Evolutionary conservation across 805 yeast species (phyloP).

Genomic region (Teunomyces funiuensis): DNA sequence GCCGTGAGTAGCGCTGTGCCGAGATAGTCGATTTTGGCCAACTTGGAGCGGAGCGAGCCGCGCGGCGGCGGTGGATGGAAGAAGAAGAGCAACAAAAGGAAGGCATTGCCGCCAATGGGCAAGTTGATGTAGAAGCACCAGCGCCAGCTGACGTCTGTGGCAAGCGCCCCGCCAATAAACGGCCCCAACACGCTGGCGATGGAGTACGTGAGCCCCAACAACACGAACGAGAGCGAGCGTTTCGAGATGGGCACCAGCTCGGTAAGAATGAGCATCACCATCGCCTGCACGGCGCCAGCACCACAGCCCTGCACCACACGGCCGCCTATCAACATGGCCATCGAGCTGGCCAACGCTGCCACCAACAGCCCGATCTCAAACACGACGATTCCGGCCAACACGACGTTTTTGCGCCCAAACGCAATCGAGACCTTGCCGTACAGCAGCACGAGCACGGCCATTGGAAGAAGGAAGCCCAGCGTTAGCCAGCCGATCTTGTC

Average conservation of each 20-base stretch:
- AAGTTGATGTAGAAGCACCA: slow-evolving; percentile 75
- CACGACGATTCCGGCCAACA: slow-evolving; percentile 48
- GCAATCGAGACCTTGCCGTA: slow-evolving; percentile 60
- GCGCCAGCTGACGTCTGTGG: slow-evolving; percentile 63
- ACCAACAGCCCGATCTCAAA: slow-evolving; percentile 65
- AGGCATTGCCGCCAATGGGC: slow-evolving; percentile 60
- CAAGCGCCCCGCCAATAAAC: slow-evolving; percentile 63
- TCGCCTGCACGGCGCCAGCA: slow-evolving; percentile 63
- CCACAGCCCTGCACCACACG: slow-evolving; percentile 72
- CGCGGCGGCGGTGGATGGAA: slow-evolving; percentile 49
- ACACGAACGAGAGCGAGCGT: slow-evolving; percentile 39
- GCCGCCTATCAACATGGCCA: slow-evolving; percentile 68
- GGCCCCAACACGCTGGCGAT: slow-evolving; percentile 61
- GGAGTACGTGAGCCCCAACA: slow-evolving; percentile 45
- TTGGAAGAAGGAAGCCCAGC: slow-evolving; percentile 53
- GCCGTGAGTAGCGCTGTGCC: slow-evolving; percentile 46
- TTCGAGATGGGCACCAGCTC: slow-evolving; percentile 49
- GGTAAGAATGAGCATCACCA: slow-evolving; percentile 56
- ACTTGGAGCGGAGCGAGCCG: slow-evolving; percentile 38
- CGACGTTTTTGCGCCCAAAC: slow-evolving; percentile 54
- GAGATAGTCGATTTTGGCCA: slow-evolving; percentile 46
- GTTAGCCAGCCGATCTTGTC: slow-evolving; percentile 59
- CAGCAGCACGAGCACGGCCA: slow-evolving; percentile 52
- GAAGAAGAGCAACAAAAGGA: slow-evolving; percentile 34
- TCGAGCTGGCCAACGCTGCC: slow-evolving; percentile 52